These are phyloP conservation scores for Alternaria conjuncta DNA, from an alignment of 2,329 filamentous ascomycete genomes.

Conservation along the genomic window DNA sequence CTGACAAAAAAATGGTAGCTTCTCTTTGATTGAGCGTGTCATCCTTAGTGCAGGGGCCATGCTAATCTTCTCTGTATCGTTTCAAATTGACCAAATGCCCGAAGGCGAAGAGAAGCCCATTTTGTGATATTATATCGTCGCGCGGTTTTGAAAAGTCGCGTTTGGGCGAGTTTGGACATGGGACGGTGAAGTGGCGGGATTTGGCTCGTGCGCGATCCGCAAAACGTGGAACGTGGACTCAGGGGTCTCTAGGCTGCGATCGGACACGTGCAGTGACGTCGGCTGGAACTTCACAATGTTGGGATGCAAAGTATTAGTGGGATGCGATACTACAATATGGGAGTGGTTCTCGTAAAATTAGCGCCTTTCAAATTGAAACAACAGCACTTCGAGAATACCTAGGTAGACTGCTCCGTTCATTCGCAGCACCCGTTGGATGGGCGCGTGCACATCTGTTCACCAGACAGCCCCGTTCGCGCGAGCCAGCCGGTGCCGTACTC, in stretches of 20 bases:
- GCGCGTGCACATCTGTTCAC: no score
- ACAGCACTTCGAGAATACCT: no score
- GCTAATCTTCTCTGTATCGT: conserved; percentile 50
- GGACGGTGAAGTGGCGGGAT: background rate
- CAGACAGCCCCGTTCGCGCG: no score
- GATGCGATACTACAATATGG: no score
- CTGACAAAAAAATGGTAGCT: conserved; percentile 43
- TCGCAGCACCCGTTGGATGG: no score
- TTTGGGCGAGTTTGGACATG: background rate
- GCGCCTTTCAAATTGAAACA: no score
- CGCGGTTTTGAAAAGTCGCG: background rate
- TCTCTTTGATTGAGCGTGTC: conserved; percentile 63
- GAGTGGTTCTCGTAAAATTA: no score
- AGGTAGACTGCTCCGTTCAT: no score
- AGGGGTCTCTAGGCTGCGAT: background rate
- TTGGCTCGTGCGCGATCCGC: background rate
- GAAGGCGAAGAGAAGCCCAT: conserved; percentile 13
- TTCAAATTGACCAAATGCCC: conserved; percentile 38
- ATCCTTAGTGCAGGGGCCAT: conserved; percentile 83
- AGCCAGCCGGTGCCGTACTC: no score
- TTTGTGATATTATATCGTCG: fast-evolving
- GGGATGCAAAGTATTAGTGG: background rate
- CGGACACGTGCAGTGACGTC: background rate
- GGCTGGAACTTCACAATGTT: background rate
- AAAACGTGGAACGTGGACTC: background rate